Evolutionary conservation across 1,139 yeast genomes (phyloP).

Genomic region (Suhomyces anneliseae): DNA sequence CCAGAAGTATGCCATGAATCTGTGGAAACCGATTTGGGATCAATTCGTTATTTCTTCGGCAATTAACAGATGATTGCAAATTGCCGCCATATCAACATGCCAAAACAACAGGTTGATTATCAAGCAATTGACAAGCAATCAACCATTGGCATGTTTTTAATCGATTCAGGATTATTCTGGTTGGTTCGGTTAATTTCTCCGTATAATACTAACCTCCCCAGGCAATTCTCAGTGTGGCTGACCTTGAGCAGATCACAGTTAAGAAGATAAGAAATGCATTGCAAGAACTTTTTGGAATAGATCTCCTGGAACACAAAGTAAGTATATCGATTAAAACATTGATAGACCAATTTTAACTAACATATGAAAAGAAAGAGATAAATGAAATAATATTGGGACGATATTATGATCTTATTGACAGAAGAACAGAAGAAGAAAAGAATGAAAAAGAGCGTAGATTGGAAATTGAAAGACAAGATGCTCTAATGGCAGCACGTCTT

Average conservation of each 20-base stretch:
- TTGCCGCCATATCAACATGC: too few species aligned
- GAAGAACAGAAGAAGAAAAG: conserved; percentile 30
- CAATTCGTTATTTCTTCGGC: too few species aligned
- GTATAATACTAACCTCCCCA: conserved; percentile 28
- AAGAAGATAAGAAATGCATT: conserved; percentile 69
- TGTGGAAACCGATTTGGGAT: too few species aligned
- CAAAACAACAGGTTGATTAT: too few species aligned
- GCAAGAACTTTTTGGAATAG: conserved; percentile 62
- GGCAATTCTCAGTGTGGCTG: conserved; percentile 77
- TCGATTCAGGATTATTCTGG: too few species aligned
- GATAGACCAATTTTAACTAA: background rate
- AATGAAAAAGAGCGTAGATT: conserved; percentile 27
- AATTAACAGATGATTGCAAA: too few species aligned
- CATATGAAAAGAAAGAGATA: conserved; percentile 43
- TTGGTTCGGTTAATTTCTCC: too few species aligned
- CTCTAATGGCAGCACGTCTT: conserved; percentile 46
- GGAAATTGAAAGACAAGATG: conserved; percentile 42
- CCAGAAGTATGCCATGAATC: too few species aligned
- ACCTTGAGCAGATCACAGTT: conserved; percentile 69
- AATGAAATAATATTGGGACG: conserved; percentile 63
- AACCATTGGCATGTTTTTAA: too few species aligned
- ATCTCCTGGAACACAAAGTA: conserved; percentile 52
- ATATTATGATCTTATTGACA: conserved; percentile 50
- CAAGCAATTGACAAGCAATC: too few species aligned
- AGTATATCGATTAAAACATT: conserved; percentile 15